These are phyloP conservation scores for Erodium chrysanthum DNA, from an alignment of 441 rosid genomes.

Conservation along the genomic window DNA sequence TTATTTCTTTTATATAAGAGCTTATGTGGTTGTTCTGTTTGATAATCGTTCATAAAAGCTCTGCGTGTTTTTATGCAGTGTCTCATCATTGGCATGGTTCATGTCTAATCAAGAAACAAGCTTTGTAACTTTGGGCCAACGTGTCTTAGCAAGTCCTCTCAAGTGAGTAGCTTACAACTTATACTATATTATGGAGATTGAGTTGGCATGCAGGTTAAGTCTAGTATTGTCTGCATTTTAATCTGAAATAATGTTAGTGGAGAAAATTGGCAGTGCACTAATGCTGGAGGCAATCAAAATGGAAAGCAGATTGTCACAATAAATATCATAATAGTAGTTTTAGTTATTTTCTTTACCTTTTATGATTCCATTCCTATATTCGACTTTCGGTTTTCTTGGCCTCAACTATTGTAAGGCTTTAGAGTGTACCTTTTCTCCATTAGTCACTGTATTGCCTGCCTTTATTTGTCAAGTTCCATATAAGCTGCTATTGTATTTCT, in stretches of 20 bases:
- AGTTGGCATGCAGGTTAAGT: not conserved
- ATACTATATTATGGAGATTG: slow-evolving; percentile 8
- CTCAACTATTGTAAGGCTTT: not conserved
- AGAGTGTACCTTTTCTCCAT: not conserved
- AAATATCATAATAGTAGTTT: not conserved
- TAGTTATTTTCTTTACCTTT: not conserved
- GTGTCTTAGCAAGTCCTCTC: slow-evolving; percentile 87
- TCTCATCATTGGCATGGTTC: slow-evolving; percentile 88
- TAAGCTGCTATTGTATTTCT: not conserved
- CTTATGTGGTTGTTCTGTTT: slow-evolving; percentile 14
- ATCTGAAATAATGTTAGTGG: not conserved
- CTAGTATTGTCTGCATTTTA: not conserved
- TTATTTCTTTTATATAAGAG: not conserved
- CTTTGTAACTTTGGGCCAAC: slow-evolving; percentile 96
- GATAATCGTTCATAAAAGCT: slow-evolving; percentile 7
- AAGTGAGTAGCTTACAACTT: slow-evolving; percentile 46
- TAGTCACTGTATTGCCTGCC: not conserved
- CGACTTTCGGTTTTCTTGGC: not conserved
- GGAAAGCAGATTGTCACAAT: not conserved
- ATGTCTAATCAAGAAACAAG: slow-evolving; percentile 96
- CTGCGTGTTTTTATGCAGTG: slow-evolving; percentile 40
- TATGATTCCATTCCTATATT: not conserved
- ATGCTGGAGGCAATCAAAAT: not conserved
- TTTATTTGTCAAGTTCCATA: not conserved
- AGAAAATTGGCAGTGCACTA: not conserved